Evolutionary conservation across 1,284 basidiomycete genomes (phyloP), one percentile per base, ranked within the genome.

Genomic region (Cryptococcus sp.): DNA sequence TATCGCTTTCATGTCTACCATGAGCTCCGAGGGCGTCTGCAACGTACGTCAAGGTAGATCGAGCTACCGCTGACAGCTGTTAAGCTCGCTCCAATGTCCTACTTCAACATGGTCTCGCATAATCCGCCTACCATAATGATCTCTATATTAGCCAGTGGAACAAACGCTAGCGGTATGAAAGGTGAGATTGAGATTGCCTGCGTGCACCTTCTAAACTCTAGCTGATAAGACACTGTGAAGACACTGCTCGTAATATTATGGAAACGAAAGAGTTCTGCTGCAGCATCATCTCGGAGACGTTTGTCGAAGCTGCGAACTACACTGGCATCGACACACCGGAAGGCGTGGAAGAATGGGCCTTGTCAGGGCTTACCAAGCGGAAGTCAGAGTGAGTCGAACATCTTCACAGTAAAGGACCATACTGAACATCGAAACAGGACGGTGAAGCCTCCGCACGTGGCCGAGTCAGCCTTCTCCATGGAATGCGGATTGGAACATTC

Each of bases 261-360:
- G 75, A 78, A 0, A 87, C 85, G 5, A 86, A 85, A 64, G 82
- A 87, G 69, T 92, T 91, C 72, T 86, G 85, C 6, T 85, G 88
- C 48, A 87, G 85, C 67, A 86, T 91, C 61, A 86, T 91, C 67
- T 87, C 86, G 61, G 88, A 90, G 72, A 78, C 85, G 0, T 88
- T 89, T 69, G 78, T 86, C 45, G 86, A 89, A 70, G 86, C 88
- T 2, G 85, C 86, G 6, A 91, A 91, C 72, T 81, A 82, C 56
- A 84, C 85, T 7, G 81, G 85, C 7, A 81, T 88, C 43, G 86
- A 89, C 63, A 81, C 86, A 6, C 88, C 89, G 8, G 78, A 80
- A 5, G 81, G 83, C 10, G 80, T 85, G 3, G 82, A 86, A 67
- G 88, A 91, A 74, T 92, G 88, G 88, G 76, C 81, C 25, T 76